Conservation (phyloP, 768 basidiomycete genomes). For the Lactarius indigo region DNA sequence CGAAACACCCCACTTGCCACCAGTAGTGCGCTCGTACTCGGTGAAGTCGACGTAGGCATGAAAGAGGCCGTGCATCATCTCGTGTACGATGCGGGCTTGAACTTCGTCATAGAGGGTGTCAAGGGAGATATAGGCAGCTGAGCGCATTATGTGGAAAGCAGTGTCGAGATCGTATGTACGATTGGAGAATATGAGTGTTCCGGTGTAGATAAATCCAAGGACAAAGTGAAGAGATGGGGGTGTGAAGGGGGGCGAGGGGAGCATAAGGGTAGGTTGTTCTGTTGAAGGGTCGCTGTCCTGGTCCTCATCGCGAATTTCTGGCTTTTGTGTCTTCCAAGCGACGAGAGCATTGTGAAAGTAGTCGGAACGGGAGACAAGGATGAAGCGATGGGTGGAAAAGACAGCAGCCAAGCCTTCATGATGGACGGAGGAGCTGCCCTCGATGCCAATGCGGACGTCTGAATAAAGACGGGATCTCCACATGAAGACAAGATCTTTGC, state of each 20-base stretch:
- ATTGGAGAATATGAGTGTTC: conserved; percentile 90
- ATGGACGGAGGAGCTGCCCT: conserved; percentile 57
- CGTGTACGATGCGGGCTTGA: conserved; percentile 77
- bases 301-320: conserved; percentile 32
- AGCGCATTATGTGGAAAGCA: conserved; percentile 83
- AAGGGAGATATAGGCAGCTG: conserved; percentile 76
- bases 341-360: conserved; percentile 86
- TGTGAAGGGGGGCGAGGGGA: conserved; percentile 92
- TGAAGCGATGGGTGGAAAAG: conserved; percentile 91
- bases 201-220: conserved; percentile 91
- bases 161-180: conserved; percentile 91
- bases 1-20: conserved; percentile 75
- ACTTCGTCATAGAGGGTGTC: conserved; percentile 72
- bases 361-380: conserved; percentile 82
- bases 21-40: conserved; percentile 73
- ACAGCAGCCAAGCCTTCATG: conserved; percentile 73
- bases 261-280: conserved; percentile 58
- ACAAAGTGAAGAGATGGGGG: conserved; percentile 93
- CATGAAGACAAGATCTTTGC: conserved; percentile 94
- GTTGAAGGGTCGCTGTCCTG: conserved; percentile 29
- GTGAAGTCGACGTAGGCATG: conserved; percentile 77
- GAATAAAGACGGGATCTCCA: conserved; percentile 94
- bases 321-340: conserved; percentile 48
- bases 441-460: conserved; percentile 80
- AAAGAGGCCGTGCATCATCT: conserved; percentile 89